A percentile compares a stretch with the other conserved stretches of the same genome.
Evolutionary conservation across 164 flowering plant genomes (phyloP).

Genomic region (Pachysandra terminalis): DNA sequence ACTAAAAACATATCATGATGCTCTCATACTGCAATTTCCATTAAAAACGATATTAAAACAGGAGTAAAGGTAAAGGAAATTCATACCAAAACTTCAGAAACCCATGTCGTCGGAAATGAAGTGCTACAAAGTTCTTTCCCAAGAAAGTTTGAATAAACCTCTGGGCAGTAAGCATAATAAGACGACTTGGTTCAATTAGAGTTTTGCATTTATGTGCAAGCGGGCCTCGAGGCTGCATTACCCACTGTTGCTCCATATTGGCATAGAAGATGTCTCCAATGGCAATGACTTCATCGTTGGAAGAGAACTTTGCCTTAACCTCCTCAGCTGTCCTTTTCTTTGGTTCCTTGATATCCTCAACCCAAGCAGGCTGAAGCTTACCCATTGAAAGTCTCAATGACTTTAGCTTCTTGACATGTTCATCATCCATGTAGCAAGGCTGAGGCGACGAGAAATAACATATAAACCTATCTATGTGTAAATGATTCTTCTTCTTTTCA

Average conservation of each 20-base stretch:
- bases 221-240: constrained; percentile 97
- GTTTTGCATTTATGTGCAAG: constrained; percentile 84
- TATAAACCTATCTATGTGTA: constrained; percentile 60
- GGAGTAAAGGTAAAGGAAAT: background rate
- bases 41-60: background rate
- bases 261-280: constrained; percentile 95
- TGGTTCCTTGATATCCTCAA: constrained; percentile 75
- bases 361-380: constrained; percentile 74
- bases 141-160: constrained; percentile 93
- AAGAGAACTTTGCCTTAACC: constrained; percentile 56
- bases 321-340: constrained; percentile 53
- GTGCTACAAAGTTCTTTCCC: constrained; percentile 71
- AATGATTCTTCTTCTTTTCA: constrained; percentile 45
- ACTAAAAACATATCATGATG: no score
- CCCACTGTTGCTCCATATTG: constrained; percentile 82
- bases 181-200: constrained; percentile 77
- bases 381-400: constrained; percentile 59
- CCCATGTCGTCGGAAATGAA: constrained; percentile 95
- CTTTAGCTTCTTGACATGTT: constrained; percentile 73
- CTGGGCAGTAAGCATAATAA: constrained; percentile 87
- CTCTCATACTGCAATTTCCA: background rate
- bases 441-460: constrained; percentile 77
- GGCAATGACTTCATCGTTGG: constrained; percentile 71
- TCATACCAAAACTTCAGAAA: constrained; percentile 92
- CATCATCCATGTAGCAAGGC: constrained; percentile 81